These are phyloP conservation scores for Pichia kluyveri DNA, from an alignment of 805 yeast species.

Conservation along the genomic window DNA sequence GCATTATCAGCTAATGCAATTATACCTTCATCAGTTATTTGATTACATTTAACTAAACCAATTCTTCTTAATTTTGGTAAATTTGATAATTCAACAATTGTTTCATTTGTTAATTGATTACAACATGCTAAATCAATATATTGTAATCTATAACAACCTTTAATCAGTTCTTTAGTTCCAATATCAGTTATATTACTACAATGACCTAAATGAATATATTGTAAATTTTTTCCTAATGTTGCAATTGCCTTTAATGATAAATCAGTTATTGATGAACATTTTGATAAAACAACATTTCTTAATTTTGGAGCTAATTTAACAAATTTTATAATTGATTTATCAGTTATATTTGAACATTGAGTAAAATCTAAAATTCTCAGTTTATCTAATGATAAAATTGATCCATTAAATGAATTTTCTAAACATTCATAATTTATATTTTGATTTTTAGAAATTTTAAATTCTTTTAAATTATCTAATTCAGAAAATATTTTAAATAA, in stretches of 20 bases:
- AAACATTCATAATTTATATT: conserved; percentile 64
- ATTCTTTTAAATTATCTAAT: conserved; percentile 71
- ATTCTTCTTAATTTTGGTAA: conserved; percentile 79
- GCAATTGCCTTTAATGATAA: conserved; percentile 64
- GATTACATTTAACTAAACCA: conserved; percentile 85
- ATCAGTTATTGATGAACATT: conserved; percentile 83
- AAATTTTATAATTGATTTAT: conserved; percentile 62
- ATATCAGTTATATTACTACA: conserved; percentile 84
- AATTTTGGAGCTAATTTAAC: conserved; percentile 75
- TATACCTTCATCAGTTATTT: conserved; percentile 80
- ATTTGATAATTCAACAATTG: conserved; percentile 66
- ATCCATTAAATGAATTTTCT: conserved; percentile 20
- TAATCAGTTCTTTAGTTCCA: conserved; percentile 69
- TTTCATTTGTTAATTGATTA: conserved; percentile 73
- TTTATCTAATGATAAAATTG: conserved; percentile 40
- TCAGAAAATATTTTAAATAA: conserved; percentile 48
- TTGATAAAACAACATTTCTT: conserved; percentile 81
- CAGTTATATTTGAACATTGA: conserved; percentile 73
- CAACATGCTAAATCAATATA: conserved; percentile 96
- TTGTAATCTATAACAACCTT: conserved; percentile 75
- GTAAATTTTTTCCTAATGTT: conserved; percentile 67
- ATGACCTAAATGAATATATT: conserved; percentile 89
- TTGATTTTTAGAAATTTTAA: conserved; percentile 66
- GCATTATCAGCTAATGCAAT: conserved; percentile 47
- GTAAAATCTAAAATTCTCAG: conserved; percentile 80